Base-by-base conservation (phyloP, 163 green algal species). In the Volvox carteri region DNA sequence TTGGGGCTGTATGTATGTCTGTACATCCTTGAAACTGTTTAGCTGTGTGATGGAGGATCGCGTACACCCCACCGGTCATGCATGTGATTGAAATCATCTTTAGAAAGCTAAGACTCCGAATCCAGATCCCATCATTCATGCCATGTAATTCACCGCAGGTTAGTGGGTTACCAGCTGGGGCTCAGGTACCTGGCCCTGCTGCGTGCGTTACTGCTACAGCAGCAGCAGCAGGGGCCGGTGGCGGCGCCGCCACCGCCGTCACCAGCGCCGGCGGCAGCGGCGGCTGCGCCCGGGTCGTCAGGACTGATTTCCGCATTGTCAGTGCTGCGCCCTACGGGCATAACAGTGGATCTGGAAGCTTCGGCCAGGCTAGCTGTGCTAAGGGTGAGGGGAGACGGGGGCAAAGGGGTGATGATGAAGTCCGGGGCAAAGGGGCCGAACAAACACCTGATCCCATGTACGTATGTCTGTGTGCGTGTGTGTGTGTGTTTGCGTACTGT, bases 141-240 rank as follows among this genome's bases (percentile, higher is more conserved):
- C n/a, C n/a, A n/a, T n/a, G n/a, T n/a, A n/a, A n/a, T n/a, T n/a
- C n/a, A n/a, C n/a, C n/a, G 4, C 50, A 84, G 75, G 75, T 28
- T 70, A 30, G 54, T 44, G 35, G 37, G 54, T 3, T 73, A 58
- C 25, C 33, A 74, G 78, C 37, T 46, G 54, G 56, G 25, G 25
- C 77, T 85, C 77, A 75, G 42, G 56, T 85, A 85, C 56, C 6
- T 25, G 25, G 41, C 78, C 0, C 41, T 85, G 78, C 37, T 85
- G 56, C 33, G 30, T 8, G 54, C 39, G 28, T 21, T 72, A 1
- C 50, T 52, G 11, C 18, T 25, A 19, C 46, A 50, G 37, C 74
- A 52, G 56, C 23, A 58, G 78, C 56, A 75, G 78, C 56, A 74
- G 37, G 2, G 18, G 39, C 28, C 33, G 70, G 11, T 46, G 44